Conservation (phyloP, 352 stramenopile species). For the Pythium utonaiense region DNA sequence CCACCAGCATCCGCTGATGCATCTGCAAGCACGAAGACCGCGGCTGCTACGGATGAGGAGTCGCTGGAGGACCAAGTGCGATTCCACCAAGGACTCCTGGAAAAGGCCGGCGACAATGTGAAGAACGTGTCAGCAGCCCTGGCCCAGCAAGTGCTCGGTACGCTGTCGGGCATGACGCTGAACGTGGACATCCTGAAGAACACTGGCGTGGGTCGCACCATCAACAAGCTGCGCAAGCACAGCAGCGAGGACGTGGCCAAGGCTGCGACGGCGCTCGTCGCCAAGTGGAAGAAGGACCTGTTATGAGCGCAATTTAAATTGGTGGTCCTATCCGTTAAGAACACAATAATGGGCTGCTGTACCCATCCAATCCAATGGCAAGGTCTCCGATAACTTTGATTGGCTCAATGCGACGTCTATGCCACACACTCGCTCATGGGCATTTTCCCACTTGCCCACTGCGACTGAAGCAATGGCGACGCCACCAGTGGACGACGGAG, state of each 20-base stretch:
- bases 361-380: constrained; percentile 28
- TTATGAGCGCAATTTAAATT: constrained; percentile 28
- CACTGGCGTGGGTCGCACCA: constrained; percentile 74
- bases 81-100: constrained; percentile 70
- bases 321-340: not conserved
- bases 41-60: constrained; percentile 25
- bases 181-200: constrained; percentile 83
- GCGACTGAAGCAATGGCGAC: too few relatives aligned
- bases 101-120: constrained; percentile 62
- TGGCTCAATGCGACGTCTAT: constrained; percentile 9
- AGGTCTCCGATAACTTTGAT: constrained; percentile 15
- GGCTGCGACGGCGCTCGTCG: constrained; percentile 60
- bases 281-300: constrained; percentile 86
- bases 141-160: constrained; percentile 66
- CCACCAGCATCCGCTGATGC: not conserved
- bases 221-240: constrained; percentile 88
- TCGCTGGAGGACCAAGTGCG: constrained; percentile 61
- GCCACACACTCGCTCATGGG: not conserved
- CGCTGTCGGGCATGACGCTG: constrained; percentile 60
- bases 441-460: too few relatives aligned
- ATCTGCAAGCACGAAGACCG: not conserved
- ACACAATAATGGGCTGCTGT: constrained; percentile 9
- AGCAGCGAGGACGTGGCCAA: constrained; percentile 55
- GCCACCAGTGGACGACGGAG: not conserved
- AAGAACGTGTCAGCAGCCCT: constrained; percentile 69